A percentile compares a stretch with the other conserved stretches of the same genome.
Evolutionary conservation across 345 rosid species (phyloP).

Genomic region (Eutrema yunnanense): DNA sequence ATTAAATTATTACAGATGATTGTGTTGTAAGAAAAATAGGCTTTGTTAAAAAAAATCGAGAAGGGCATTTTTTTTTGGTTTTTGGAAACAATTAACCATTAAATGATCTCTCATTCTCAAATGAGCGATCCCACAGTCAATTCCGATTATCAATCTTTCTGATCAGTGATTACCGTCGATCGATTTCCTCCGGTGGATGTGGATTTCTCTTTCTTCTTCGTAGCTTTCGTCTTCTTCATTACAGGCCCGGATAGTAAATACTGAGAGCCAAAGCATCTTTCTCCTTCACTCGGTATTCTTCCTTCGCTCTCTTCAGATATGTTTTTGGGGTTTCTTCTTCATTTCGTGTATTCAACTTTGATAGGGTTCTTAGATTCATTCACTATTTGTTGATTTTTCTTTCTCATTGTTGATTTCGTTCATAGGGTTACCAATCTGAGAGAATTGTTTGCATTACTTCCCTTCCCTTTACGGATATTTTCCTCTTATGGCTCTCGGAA

Average conservation of each 20-base stretch:
- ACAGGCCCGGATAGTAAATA: neutral
- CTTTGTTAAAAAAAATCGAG: too few relatives aligned
- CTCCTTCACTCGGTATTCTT: neutral
- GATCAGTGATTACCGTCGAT: neutral
- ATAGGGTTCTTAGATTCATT: neutral
- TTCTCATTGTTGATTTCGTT: neutral
- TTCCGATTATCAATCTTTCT: neutral
- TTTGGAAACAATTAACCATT: too few relatives aligned
- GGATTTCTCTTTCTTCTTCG: neutral
- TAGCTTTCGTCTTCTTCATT: neutral
- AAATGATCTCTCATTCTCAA: neutral
- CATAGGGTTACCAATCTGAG: neutral
- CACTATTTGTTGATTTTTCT: neutral
- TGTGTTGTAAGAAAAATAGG: neutral
- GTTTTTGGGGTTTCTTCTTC: neutral
- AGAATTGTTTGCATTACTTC: neutral
- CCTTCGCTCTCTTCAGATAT: neutral
- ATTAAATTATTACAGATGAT: too few relatives aligned
- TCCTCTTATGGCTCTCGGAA: too few relatives aligned
- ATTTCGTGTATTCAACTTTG: neutral
- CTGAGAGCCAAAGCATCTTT: neutral
- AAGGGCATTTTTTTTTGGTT: neutral
- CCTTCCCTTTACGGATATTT: too few relatives aligned
- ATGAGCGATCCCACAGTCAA: neutral
- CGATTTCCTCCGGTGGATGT: neutral